Conservation (phyloP, 768 basidiomycete genomes). For the Podaxis sp. region DNA sequence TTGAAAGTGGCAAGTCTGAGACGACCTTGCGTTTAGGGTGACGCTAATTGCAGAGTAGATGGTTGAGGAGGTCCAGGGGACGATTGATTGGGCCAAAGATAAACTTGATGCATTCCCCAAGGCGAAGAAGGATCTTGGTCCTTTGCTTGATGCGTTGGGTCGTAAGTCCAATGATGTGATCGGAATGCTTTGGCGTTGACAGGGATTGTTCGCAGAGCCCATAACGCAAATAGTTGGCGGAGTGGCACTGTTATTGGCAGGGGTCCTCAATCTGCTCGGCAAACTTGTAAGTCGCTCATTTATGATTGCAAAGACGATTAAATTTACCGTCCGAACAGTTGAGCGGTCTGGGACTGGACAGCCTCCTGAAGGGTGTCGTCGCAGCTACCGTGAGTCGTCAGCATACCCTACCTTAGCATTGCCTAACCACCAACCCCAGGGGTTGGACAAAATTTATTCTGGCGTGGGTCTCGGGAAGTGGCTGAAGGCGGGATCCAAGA, state of each 20-base stretch:
- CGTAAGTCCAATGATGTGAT: slow-evolving; percentile 24
- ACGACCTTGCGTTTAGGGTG: background rate
- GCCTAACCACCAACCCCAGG: slow-evolving; percentile 17
- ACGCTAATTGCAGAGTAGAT: slow-evolving; percentile 21
- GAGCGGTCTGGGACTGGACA: slow-evolving; percentile 32
- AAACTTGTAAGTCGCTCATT: slow-evolving; percentile 20
- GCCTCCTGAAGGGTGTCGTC: slow-evolving; percentile 33
- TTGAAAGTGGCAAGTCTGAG: slow-evolving; percentile 31
- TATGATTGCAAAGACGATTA: too few relatives aligned
- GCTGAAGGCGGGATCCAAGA: slow-evolving; percentile 16
- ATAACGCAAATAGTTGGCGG: slow-evolving; percentile 39
- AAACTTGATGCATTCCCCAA: slow-evolving; percentile 38
- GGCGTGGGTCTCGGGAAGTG: slow-evolving; percentile 33
- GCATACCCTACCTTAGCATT: too few relatives aligned
- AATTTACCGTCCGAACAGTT: slow-evolving; percentile 17
- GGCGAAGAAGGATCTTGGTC: slow-evolving; percentile 38
- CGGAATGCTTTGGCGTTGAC: background rate
- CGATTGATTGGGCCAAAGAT: slow-evolving; percentile 37
- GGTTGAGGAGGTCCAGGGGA: slow-evolving; percentile 36
- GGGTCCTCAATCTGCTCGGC: slow-evolving; percentile 37
- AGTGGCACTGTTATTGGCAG: slow-evolving; percentile 34
- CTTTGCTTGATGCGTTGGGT: slow-evolving; percentile 35
- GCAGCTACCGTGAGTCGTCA: slow-evolving; percentile 25
- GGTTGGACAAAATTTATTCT: slow-evolving; percentile 34
- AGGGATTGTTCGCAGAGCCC: slow-evolving; percentile 26